Evolutionary conservation across 495 filamentous ascomycete species (phyloP).

Genomic region (Thermochaetoides thermophila): DNA sequence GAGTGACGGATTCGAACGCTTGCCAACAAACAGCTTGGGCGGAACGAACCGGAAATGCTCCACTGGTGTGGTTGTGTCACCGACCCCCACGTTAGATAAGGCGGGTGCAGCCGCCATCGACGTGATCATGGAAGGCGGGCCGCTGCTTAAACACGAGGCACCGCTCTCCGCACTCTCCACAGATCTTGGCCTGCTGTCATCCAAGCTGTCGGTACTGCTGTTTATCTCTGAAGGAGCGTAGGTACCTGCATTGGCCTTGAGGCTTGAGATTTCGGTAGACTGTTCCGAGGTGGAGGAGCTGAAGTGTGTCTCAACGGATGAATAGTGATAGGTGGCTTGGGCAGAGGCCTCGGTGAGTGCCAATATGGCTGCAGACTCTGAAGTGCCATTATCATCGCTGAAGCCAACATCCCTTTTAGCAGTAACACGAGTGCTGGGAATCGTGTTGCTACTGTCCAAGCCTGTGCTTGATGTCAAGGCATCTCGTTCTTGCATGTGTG

Average conservation of each 20-base stretch:
- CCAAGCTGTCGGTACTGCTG: neutral
- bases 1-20: constrained; percentile 9
- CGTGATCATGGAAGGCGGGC: constrained; percentile 2
- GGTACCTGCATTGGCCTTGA: constrained; percentile 3
- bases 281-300: no score
- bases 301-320: no score
- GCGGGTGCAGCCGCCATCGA: constrained; percentile 16
- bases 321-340: no score
- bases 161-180: neutral
- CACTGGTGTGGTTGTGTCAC: constrained; percentile 4
- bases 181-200: neutral
- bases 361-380: neutral
- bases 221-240: constrained; percentile 1
- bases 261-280: no score
- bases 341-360: neutral
- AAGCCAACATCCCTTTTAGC: no score
- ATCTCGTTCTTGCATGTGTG: constrained; percentile 1
- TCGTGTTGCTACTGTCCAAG: no score
- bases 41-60: constrained; percentile 20
- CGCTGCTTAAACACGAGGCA: no score
- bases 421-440: no score
- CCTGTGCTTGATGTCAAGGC: no score
- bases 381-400: no score
- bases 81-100: constrained; percentile 10
- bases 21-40: constrained; percentile 30